A percentile compares a stretch with the other conserved stretches of the same genome.
phyloP scores from a whole-genome alignment of 768 basidiomycete genomes.

The Boletus barrowsii region DNA sequence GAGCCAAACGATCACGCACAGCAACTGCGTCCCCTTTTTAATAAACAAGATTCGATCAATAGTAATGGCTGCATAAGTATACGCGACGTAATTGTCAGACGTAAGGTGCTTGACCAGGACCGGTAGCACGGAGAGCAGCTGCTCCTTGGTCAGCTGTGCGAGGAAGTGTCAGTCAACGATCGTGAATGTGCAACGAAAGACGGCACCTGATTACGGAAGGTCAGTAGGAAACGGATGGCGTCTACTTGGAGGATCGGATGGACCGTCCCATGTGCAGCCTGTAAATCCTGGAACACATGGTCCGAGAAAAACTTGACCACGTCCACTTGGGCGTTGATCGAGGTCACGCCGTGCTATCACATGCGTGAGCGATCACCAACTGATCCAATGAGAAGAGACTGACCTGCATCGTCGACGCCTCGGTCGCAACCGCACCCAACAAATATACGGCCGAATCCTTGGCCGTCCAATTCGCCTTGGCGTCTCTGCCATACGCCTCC shows the following conservation, averaged over 20 bases:
- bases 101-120: constrained; percentile 78
- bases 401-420: constrained; percentile 83
- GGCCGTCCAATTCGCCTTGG: constrained; percentile 70
- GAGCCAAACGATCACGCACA: constrained; percentile 48
- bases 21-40: constrained; percentile 66
- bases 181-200: neutral
- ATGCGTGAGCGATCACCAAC: neutral
- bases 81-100: constrained; percentile 86
- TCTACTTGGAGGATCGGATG: constrained; percentile 94
- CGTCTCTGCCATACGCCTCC: constrained; percentile 61
- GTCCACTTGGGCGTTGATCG: constrained; percentile 87
- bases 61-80: constrained; percentile 97
- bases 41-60: constrained; percentile 94
- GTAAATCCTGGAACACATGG: constrained; percentile 84
- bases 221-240: constrained; percentile 91
- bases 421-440: constrained; percentile 88
- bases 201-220: constrained; percentile 89
- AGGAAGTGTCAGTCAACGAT: neutral
- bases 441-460: constrained; percentile 95
- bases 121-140: constrained; percentile 88
- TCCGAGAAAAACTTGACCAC: constrained; percentile 95
- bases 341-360: constrained; percentile 83
- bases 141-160: constrained; percentile 81
- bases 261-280: constrained; percentile 59
- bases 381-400: constrained; percentile 12